These are phyloP conservation scores for Cnidoscolus chayamansa DNA, from an alignment of 441 rosid species.

Conservation along the genomic window DNA sequence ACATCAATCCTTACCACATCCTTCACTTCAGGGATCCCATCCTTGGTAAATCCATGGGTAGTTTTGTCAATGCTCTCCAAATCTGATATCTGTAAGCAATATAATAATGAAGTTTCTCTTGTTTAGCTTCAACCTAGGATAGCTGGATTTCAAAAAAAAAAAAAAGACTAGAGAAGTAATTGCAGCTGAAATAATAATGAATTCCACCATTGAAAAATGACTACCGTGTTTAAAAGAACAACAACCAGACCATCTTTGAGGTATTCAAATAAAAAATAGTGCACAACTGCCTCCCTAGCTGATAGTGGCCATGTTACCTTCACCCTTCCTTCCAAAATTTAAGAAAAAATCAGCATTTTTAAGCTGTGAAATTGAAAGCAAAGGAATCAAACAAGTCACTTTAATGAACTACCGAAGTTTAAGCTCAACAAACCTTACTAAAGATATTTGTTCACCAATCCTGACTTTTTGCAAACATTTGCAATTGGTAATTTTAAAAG, in stretches of 20 bases:
- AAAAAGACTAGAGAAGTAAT: slow-evolving; percentile 8
- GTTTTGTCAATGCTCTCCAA: slow-evolving; percentile 49
- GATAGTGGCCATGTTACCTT: slow-evolving; percentile 91
- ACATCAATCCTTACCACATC: slow-evolving; percentile 74
- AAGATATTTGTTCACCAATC: slow-evolving; percentile 67
- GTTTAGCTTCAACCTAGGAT: neutral
- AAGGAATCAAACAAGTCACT: slow-evolving; percentile 13
- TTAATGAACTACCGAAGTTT: slow-evolving; percentile 20
- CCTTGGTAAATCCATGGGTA: slow-evolving; percentile 52
- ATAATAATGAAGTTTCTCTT: neutral
- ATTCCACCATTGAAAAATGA: slow-evolving; percentile 20
- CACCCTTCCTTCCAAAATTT: slow-evolving; percentile 86
- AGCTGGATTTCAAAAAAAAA: neutral
- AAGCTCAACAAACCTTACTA: slow-evolving; percentile 50
- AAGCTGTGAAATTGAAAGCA: slow-evolving; percentile 18
- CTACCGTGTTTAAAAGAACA: slow-evolving; percentile 69
- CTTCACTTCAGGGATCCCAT: slow-evolving; percentile 53
- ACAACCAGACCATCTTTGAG: slow-evolving; percentile 69
- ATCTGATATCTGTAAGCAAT: slow-evolving; percentile 60
- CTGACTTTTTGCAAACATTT: slow-evolving; percentile 60
- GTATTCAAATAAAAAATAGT: slow-evolving; percentile 68
- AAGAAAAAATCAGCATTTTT: slow-evolving; percentile 32
- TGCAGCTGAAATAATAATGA: slow-evolving; percentile 8
- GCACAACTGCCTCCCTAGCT: slow-evolving; percentile 71
- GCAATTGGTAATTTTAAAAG: slow-evolving; percentile 51